Conservation (phyloP, 2,329 filamentous ascomycete species). For the Arachnomyces sp. region DNA sequence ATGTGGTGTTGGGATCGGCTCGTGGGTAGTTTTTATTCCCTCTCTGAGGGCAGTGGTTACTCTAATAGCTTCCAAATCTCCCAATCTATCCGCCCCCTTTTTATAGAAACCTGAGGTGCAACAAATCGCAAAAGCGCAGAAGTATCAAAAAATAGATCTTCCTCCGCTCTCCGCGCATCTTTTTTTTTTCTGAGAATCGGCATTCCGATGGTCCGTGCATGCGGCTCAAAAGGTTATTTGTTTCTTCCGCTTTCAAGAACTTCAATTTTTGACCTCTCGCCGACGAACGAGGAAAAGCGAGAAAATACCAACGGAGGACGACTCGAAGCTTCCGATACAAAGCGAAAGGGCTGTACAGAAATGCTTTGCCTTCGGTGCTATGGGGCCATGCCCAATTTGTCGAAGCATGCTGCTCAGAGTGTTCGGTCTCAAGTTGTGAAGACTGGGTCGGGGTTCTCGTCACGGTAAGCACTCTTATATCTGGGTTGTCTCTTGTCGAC, state of each 20-base stretch:
- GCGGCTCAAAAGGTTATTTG: constrained; percentile 5
- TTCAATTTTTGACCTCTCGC: constrained; percentile 24
- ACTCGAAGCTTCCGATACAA: neutral
- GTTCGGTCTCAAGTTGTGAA: constrained; percentile 16
- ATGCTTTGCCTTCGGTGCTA: constrained; percentile 28
- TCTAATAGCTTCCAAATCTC: no score
- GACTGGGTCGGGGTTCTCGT: constrained; percentile 15
- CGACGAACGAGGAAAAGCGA: neutral
- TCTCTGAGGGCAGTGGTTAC: no score
- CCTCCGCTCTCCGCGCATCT: constrained; percentile 14
- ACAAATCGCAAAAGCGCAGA: no score
- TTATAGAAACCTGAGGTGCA: no score
- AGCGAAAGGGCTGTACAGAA: constrained; percentile 4
- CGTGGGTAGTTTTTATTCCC: no score
- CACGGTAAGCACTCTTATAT: constrained; percentile 15
- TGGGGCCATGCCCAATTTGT: constrained; percentile 20
- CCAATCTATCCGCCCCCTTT: no score
- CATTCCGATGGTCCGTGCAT: constrained; percentile 21
- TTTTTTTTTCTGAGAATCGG: constrained; percentile 2
- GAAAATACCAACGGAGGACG: neutral
- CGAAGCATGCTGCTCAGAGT: no score
- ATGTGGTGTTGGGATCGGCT: no score
- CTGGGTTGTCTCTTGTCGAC: no score
- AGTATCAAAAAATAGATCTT: constrained; percentile 20
- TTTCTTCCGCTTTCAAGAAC: constrained; percentile 18